Base-by-base conservation (phyloP, 108 stramenopile species). In the Heterococcus sp. region DNA sequence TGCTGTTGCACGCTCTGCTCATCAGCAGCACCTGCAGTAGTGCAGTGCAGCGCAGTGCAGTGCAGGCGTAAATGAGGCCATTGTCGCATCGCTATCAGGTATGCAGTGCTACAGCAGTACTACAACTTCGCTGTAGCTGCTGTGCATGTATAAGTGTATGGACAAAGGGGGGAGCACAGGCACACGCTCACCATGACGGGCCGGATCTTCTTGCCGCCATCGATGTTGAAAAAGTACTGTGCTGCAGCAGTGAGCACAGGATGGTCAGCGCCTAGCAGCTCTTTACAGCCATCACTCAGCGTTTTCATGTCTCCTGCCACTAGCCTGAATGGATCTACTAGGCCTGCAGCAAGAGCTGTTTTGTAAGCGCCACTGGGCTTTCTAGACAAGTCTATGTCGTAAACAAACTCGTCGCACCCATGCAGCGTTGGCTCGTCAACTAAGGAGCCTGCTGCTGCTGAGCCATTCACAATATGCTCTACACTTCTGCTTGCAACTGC, bases 171-270 rank as follows among this genome's bases (percentile, higher is more conserved):
- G 1, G 28, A 2, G n/a, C 28, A 1, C 37, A 72, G 2, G 36
- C 28, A 35, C 28, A 36, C 35, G 29, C 69, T 78, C 76, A 88
- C 89, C 85, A 90, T 89, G 11, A 88, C 79, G 37, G 89, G 88
- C 27, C 89, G 80, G 4, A 90, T 65, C 66, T 90, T 90, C 66
- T 90, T 90, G n/a, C 89, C 89, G 26, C 85, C 86, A 37, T 87
- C 86, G 1, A 79, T 38, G 67, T 85, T 85, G 35, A 87, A 87
- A 69, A 87, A 85, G 32, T 87, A 87, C 75, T 85, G 75, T 32
- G 86, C 86, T 8, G 77, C 78, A 21, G 86, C 73, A 27, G 82
- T 71, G 1, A 87, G 68, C 21, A 87, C 86, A 4, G 86, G 84
- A 63, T 87, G 86, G 1, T 87, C 86, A 21, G 81, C 72, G n/a